Conservation (phyloP, 2,329 filamentous ascomycete genomes). For the Sclerotinia glacialis region DNA sequence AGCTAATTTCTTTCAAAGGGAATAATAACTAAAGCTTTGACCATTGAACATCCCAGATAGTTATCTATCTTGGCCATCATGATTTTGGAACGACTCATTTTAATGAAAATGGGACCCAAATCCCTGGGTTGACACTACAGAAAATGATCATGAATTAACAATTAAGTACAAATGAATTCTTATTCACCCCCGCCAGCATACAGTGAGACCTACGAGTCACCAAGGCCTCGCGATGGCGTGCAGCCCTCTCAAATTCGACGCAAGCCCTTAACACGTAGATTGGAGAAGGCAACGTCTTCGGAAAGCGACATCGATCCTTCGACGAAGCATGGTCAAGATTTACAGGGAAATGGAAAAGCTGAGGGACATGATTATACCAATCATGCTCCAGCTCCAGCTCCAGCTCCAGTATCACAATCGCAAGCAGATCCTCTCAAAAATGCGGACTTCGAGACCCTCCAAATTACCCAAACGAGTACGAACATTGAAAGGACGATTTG, state of each 20-base stretch:
- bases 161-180: slow-evolving; percentile 10
- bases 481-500: neutral
- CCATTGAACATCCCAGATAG: slow-evolving; percentile 1
- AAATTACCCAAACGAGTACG: neutral
- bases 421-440: neutral
- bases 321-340: neutral
- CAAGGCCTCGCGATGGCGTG: neutral
- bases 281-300: neutral
- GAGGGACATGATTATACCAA: neutral
- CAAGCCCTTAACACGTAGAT: slow-evolving; percentile 1
- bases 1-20: neutral
- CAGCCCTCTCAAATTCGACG: slow-evolving; percentile 11
- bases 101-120: neutral
- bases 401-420: neutral
- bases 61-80: neutral
- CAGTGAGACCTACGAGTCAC: neutral
- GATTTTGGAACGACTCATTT: neutral
- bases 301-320: neutral
- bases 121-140: neutral
- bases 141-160: neutral
- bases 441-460: neutral
- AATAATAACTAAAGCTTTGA: neutral
- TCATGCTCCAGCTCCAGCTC: neutral
- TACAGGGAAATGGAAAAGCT: neutral
- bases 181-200: slow-evolving; percentile 18